Evolutionary conservation across 2,329 filamentous ascomycete genomes (phyloP).

Genomic region (Neofusicoccum parvum): DNA sequence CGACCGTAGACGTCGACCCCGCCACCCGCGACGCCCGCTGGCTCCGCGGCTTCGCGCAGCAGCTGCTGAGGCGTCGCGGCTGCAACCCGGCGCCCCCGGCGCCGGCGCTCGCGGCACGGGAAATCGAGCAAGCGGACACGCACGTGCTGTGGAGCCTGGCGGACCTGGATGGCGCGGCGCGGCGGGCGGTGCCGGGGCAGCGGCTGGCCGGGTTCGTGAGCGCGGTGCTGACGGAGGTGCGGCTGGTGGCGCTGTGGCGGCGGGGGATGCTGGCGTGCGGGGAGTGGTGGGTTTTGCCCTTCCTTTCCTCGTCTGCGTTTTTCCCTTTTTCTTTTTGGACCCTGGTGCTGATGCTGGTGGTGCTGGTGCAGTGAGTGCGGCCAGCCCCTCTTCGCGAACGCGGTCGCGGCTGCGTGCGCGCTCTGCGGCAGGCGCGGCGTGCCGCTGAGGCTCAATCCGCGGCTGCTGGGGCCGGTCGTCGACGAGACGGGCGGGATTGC

Average conservation of each 20-base stretch:
- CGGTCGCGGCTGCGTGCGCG: conserved; percentile 16
- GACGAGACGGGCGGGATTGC: conserved; percentile 60
- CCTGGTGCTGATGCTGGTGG: not conserved
- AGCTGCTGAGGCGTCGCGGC: conserved; percentile 52
- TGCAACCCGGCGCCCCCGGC: conserved; percentile 50
- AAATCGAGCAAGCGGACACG: conserved; percentile 28
- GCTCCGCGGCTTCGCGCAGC: conserved; percentile 53
- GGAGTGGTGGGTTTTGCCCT: conserved; percentile 40
- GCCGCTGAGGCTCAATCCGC: conserved; percentile 45
- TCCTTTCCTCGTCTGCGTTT: too few relatives aligned
- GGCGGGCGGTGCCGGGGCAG: conserved; percentile 29
- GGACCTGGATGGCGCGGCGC: conserved; percentile 47
- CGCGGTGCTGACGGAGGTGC: conserved; percentile 46
- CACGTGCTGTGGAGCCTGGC: conserved; percentile 47
- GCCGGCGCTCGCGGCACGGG: conserved; percentile 25
- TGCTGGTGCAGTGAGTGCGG: conserved; percentile 53
- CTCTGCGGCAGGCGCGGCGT: not conserved
- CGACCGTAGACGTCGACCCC: conserved; percentile 59
- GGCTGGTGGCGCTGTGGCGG: conserved; percentile 43
- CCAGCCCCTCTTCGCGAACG: conserved; percentile 57
- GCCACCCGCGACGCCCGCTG: conserved; percentile 56
- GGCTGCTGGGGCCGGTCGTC: conserved; percentile 46
- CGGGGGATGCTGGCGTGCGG: conserved; percentile 49
- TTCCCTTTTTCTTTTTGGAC: not conserved
- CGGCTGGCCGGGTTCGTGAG: conserved; percentile 48